Percentiles rank a stretch among this genome's conserved stretches.
phyloP scores from a whole-genome alignment of 192 early-diverging fungal species.

The Umbelopsis sp. region DNA sequence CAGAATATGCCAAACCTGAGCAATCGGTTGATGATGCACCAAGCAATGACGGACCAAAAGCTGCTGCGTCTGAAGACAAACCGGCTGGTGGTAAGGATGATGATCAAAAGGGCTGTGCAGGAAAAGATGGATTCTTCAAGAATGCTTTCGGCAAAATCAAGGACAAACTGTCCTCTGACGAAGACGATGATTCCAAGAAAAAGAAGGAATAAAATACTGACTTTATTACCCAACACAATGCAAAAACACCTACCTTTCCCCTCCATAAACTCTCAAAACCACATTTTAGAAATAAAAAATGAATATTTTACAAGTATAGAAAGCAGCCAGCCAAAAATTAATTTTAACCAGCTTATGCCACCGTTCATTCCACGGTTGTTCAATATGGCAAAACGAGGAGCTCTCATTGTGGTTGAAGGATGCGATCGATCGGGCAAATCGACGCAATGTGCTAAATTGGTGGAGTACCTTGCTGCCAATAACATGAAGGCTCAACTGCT shows the following conservation, averaged over 20 bases:
- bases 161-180: constrained; percentile 52
- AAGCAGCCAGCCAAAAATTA: background rate
- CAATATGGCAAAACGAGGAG: constrained; percentile 58
- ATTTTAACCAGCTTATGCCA: background rate
- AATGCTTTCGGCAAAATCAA: constrained; percentile 60
- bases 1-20: constrained; percentile 29
- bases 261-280: background rate
- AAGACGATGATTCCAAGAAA: constrained; percentile 41
- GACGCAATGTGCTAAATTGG: constrained; percentile 78
- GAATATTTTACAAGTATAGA: background rate
- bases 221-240: background rate
- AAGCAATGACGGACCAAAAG: constrained; percentile 31
- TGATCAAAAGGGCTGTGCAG: constrained; percentile 28
- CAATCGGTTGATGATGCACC: constrained; percentile 14
- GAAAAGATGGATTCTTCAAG: constrained; percentile 59
- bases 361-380: background rate
- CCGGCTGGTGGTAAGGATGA: background rate
- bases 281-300: background rate
- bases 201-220: constrained; percentile 35
- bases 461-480: constrained; percentile 51
- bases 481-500: constrained; percentile 56
- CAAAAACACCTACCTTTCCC: too few relatives aligned
- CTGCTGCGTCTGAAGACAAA: constrained; percentile 5
- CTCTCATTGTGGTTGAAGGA: constrained; percentile 93
- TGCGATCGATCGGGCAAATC: constrained; percentile 94